Evolutionary conservation across 768 basidiomycete species (phyloP).

Genomic region (Pilatotrama ljubarskyi): DNA sequence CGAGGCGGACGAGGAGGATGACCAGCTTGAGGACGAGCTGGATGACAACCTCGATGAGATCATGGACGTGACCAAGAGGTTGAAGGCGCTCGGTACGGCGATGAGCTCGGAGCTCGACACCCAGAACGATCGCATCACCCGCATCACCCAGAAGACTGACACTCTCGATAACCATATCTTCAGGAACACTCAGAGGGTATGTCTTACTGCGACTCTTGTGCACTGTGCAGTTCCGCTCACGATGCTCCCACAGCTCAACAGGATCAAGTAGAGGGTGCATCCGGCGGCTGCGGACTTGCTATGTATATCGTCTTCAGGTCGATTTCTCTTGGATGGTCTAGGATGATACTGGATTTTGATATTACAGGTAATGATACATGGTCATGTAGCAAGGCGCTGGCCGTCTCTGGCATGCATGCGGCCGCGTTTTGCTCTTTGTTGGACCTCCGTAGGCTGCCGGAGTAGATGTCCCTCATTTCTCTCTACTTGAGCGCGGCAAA

Average conservation of each 20-base stretch:
- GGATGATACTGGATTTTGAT: slow-evolving; percentile 2
- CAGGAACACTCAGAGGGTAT: slow-evolving; percentile 80
- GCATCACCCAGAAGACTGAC: slow-evolving; percentile 77
- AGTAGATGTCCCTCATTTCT: too few relatives aligned
- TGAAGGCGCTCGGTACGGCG: slow-evolving; percentile 76
- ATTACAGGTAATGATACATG: background rate
- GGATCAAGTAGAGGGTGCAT: slow-evolving; percentile 33
- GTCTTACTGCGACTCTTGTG: slow-evolving; percentile 25
- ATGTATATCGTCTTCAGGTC: background rate
- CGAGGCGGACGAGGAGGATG: slow-evolving; percentile 86
- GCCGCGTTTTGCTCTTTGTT: too few relatives aligned
- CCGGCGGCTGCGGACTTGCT: background rate
- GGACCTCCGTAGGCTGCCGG: too few relatives aligned
- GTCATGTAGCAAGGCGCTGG: background rate
- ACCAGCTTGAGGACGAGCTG: slow-evolving; percentile 92
- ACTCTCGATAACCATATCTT: slow-evolving; percentile 72
- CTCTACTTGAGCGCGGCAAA: background rate
- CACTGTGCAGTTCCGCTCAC: background rate
- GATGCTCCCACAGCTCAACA: slow-evolving; percentile 35
- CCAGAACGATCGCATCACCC: slow-evolving; percentile 80
- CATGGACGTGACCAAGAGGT: slow-evolving; percentile 67
- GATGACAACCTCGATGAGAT: slow-evolving; percentile 92
- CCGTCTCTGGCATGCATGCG: background rate
- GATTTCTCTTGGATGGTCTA: background rate
- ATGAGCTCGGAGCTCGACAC: slow-evolving; percentile 88